These are phyloP conservation scores for Bigelowiella natans DNA, from an alignment of 78 protist species.

Conservation along the genomic window DNA sequence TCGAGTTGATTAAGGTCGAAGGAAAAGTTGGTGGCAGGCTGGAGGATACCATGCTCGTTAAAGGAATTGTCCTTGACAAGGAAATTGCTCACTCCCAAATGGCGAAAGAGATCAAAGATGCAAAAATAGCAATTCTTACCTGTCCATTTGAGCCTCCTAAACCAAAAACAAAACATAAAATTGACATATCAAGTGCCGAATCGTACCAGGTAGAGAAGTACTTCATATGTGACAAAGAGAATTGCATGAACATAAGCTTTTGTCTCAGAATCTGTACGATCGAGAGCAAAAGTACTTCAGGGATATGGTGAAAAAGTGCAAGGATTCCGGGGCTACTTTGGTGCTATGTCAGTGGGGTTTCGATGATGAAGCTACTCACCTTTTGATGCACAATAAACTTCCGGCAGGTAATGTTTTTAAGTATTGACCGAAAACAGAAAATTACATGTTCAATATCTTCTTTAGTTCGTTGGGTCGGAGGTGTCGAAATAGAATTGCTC, in stretches of 20 bases:
- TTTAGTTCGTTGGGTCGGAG: conserved; percentile 93
- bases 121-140: conserved; percentile 91
- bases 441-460: too few species aligned
- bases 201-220: conserved; percentile 56
- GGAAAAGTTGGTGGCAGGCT: conserved; percentile 79
- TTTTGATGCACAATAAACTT: conserved; percentile 81
- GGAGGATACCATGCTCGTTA: conserved; percentile 85
- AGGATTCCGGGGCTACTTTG: conserved; percentile 87
- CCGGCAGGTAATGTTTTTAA: conserved; percentile 85
- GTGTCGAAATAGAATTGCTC: conserved; percentile 94
- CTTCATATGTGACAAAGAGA: too few species aligned
- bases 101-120: conserved; percentile 70
- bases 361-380: conserved; percentile 99
- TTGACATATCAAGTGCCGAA: conserved; percentile 55
- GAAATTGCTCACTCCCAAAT: conserved; percentile 87
- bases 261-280: background rate
- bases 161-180: conserved; percentile 95
- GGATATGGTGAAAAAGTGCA: conserved; percentile 53
- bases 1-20: conserved; percentile 95
- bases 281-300: conserved; percentile 1
- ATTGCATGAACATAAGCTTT: too few species aligned
- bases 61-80: conserved; percentile 95
- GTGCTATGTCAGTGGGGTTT: conserved; percentile 99
- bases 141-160: conserved; percentile 99
- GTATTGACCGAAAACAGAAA: too few species aligned